Percentiles rank a stretch among this genome's conserved stretches.
Evolutionary conservation across 1,284 basidiomycete species (phyloP).

Genomic region (Ganoderma boninense): DNA sequence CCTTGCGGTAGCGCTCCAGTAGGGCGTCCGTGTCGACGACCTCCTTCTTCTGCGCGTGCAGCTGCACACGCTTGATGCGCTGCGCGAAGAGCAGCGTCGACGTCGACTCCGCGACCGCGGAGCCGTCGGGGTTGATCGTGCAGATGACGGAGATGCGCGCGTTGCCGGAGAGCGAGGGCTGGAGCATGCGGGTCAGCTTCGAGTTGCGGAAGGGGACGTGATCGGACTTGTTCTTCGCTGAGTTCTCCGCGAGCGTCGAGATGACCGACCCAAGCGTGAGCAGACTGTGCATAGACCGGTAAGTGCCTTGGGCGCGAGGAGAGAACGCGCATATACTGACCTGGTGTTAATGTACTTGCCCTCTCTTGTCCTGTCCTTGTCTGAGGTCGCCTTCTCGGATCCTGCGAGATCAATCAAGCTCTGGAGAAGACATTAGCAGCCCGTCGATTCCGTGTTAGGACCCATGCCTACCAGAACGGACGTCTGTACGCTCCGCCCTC

Average conservation of each 20-base stretch:
- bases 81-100: constrained; percentile 91
- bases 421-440: constrained; percentile 43
- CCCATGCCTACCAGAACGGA: constrained; percentile 71
- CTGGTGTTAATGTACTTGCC: constrained; percentile 95
- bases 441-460: not conserved
- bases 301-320: not conserved
- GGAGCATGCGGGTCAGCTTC: constrained; percentile 93
- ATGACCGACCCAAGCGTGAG: constrained; percentile 92
- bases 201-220: constrained; percentile 97
- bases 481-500: constrained; percentile 80
- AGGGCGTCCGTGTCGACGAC: constrained; percentile 92
- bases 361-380: constrained; percentile 91
- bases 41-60: constrained; percentile 93
- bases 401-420: constrained; percentile 97
- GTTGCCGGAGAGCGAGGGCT: constrained; percentile 94
- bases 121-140: constrained; percentile 87
- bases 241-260: constrained; percentile 87
- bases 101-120: constrained; percentile 81
- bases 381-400: constrained; percentile 93
- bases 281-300: constrained; percentile 56
- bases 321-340: constrained; percentile 42
- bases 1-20: constrained; percentile 89
- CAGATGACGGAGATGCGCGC: constrained; percentile 97
- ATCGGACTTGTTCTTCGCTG: constrained; percentile 82
- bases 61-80: constrained; percentile 84